phyloP scores from a whole-genome alignment of 139 green algal species.

The Tetradesmus lagerheimii region DNA sequence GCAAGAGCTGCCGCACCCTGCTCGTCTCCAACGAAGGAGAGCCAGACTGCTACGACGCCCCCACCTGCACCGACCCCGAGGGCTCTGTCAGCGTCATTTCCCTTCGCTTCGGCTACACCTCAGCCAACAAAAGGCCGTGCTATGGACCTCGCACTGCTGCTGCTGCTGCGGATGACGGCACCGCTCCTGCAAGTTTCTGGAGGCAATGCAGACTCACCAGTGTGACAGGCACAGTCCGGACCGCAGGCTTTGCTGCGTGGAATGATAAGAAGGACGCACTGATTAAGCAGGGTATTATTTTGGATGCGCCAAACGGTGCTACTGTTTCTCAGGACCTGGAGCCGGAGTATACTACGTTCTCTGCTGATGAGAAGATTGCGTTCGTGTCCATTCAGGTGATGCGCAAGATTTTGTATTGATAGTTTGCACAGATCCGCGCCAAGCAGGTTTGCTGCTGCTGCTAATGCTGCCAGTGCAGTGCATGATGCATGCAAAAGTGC shows the following conservation, averaged over 20 bases:
- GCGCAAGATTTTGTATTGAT: too few relatives aligned
- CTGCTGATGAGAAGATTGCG: conserved; percentile 21
- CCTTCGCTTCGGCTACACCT: not conserved
- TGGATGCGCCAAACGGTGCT: not conserved
- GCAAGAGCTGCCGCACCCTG: conserved; percentile 31
- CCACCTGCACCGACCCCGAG: conserved; percentile 28
- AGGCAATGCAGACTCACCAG: not conserved
- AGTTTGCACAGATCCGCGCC: too few relatives aligned
- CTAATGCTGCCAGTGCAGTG: too few relatives aligned
- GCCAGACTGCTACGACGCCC: not conserved
- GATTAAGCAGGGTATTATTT: conserved; percentile 6
- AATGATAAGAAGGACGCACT: conserved; percentile 34
- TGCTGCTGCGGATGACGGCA: not conserved
- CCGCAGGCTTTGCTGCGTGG: conserved; percentile 30
- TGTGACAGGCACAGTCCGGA: not conserved
- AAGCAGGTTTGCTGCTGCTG: too few relatives aligned
- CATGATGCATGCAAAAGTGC: too few relatives aligned
- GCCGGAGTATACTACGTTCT: conserved; percentile 42
- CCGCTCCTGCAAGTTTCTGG: not conserved
- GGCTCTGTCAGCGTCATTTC: conserved; percentile 39
- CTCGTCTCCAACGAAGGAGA: conserved; percentile 48
- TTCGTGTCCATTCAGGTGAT: conserved; percentile 45
- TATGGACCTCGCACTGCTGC: not conserved
- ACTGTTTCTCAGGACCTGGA: conserved; percentile 45
- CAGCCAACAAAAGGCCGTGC: not conserved